A percentile compares a stretch with the other conserved stretches of the same genome.
phyloP scores from a whole-genome alignment of 179 eudicot genomes.

The Actinidia polygama region DNA sequence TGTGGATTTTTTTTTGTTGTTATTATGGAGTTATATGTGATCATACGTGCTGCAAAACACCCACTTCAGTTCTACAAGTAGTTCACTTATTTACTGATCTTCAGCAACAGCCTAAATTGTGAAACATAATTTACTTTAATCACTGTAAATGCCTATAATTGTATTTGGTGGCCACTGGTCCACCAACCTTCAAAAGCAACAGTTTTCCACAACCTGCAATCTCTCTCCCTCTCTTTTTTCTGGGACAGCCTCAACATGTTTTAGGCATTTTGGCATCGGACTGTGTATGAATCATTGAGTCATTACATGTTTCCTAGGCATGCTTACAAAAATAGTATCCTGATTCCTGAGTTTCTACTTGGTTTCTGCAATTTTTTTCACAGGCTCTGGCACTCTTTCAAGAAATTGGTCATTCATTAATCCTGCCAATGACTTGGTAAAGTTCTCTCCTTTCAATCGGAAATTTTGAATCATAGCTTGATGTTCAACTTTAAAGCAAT shows the following conservation, averaged over 20 bases:
- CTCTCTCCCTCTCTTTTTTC: not conserved
- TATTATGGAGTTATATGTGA: not conserved
- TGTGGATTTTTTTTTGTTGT: not conserved
- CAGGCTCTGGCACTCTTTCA: conserved; percentile 91
- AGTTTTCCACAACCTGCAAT: not conserved
- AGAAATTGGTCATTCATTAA: conserved; percentile 75
- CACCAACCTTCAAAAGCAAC: not conserved
- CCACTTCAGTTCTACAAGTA: not conserved
- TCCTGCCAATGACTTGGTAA: conserved; percentile 78
- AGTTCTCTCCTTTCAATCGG: conserved; percentile 3
- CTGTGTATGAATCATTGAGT: not conserved
- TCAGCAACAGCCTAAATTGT: not conserved
- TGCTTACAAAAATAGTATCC: not conserved
- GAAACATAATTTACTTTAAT: not conserved
- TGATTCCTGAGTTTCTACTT: not conserved
- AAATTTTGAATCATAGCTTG: not conserved
- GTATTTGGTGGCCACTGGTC: not conserved
- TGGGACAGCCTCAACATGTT: not conserved
- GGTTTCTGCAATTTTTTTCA: conserved; percentile 1
- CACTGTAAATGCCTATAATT: not conserved
- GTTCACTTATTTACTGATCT: not conserved
- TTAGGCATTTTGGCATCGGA: not conserved
- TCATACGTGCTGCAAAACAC: not conserved
- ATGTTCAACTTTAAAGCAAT: not conserved
- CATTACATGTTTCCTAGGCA: not conserved